Evolutionary conservation across 208 protist species (phyloP).

Genomic region (Trypanosoma vivax): DNA sequence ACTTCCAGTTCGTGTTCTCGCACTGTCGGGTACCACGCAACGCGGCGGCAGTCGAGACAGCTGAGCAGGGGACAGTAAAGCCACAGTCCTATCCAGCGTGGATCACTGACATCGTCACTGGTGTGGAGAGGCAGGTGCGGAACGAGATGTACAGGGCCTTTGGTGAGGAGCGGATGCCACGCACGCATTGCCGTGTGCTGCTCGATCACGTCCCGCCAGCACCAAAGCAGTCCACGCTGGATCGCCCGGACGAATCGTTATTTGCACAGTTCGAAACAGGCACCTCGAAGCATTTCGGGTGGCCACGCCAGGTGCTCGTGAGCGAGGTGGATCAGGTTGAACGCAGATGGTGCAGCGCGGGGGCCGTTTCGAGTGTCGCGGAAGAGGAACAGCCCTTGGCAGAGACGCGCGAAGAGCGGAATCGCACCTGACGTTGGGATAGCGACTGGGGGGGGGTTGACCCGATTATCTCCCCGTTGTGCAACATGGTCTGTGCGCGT

Average conservation of each 20-base stretch:
- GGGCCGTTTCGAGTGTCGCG: not conserved
- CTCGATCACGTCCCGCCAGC: not conserved
- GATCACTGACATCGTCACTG: constrained; percentile 3
- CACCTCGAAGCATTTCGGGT: constrained; percentile 7
- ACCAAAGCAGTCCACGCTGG: not conserved
- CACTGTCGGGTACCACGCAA: not conserved
- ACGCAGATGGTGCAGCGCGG: not conserved
- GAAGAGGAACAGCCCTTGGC: not conserved
- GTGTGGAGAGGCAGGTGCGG: not conserved
- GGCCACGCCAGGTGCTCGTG: not conserved
- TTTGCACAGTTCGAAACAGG: constrained; percentile 1
- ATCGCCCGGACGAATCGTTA: not conserved
- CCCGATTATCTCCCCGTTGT: constrained; percentile 4
- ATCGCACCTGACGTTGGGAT: not conserved
- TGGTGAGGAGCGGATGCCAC: not conserved
- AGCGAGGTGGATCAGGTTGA: not conserved
- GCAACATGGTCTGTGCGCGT: constrained; percentile 2
- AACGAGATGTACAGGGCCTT: not conserved
- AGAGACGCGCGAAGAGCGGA: not conserved
- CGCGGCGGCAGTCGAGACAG: not conserved
- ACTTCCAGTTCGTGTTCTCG: constrained; percentile 4
- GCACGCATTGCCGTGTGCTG: not conserved
- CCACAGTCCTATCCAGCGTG: not conserved
- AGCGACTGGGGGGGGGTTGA: not conserved
- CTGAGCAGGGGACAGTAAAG: not conserved